Evolutionary conservation across 768 basidiomycete species (phyloP), one percentile per base, ranked within the genome.

Genomic region (Asterophora parasitica): DNA sequence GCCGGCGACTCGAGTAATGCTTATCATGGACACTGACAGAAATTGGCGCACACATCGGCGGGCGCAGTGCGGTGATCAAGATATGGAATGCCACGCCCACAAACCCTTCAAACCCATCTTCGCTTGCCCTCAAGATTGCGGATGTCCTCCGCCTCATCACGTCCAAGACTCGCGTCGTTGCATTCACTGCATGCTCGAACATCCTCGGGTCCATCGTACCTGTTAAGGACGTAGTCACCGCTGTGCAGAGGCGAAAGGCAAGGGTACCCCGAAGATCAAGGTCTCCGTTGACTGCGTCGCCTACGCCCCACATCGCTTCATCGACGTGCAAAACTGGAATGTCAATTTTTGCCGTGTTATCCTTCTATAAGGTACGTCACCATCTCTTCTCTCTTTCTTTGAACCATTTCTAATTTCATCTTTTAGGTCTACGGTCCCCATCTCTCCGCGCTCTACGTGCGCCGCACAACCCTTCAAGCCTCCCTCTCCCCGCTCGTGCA

Each of bases 241-340:
- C 77, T 3, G 85, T 11, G 67, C 65, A 7, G 68, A 72, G 13
- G 83, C 82, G 2, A 65, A 64, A 34, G 69, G 73, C 15, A 67
- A 74, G 43, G 82, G 85, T 19, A 73, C 75, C 9, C 61, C 61
- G 48, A 82, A 85, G 59, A 65, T 88, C 23, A 81, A 90, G 61
- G 69, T 88, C 11, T 77, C 74, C 0, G 72, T 89, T 2, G 88
- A 90, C 56, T 88, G 86, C 51, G 88, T 90, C 2, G 86, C 86
- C 2, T 88, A 84, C 54, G 84, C 85, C 4, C 86, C 87, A 0
- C 86, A 90, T 58, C 71, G 85, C 11, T 64, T 67, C 46, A 79
- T 90, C 26, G 81, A 90, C 54, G 87, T 88, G 12, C 76, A 73
- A 49, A 79, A 75, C 40, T 90, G 87, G 88, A 86, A 88, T 44